Evolutionary conservation across 306 rosid species (phyloP), one percentile per base, ranked within the genome.

Genomic region (Glycine latifolia): DNA sequence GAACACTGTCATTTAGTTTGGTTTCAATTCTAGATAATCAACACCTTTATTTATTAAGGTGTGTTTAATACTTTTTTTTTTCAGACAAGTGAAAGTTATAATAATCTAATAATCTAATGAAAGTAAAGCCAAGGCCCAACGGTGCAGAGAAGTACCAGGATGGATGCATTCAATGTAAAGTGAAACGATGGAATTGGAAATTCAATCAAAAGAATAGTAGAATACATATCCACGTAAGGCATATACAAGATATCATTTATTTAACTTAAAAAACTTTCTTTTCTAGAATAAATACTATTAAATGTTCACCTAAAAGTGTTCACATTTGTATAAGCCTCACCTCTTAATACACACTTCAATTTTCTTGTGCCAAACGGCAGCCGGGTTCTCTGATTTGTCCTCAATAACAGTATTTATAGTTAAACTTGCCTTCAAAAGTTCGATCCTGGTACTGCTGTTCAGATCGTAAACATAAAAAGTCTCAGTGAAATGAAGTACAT

Each of bases 391-490:
- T 76, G 56, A 69, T 60, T 65, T 65, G 15, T 54, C 78, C 79
- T 70, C 53, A 50, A 61, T 48, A 33, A 72, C 81, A 66, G 49
- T 9, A 44, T 58, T 39, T 39, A 46, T 26, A 39, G 75, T 53
- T 73, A 47, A 62, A 67, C 16, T 75, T 65, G 43, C 70, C 88
- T 50, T 73, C 79, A 68, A 75, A 73, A 87, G 72, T 72, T 74
- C 35, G 6, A 63, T 70, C 55, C 13, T 47, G 50, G 37, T 3
- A 50, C 20, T 7, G 46, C 8, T 69, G 61, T 58, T 11, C 4
- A 69, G 26, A 49, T 46, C 6, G 41, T 68, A 10, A 41, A 76
- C 47, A 55, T 37, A n/a, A 35, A 37, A 39, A 50, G 76, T 37
- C 59, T 10, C 62, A 43, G 33, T 52, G 67, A 63, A 78, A 35